Evolutionary conservation across 169 alveolate species (phyloP).

Genomic region (Theileria luwenshuni): DNA sequence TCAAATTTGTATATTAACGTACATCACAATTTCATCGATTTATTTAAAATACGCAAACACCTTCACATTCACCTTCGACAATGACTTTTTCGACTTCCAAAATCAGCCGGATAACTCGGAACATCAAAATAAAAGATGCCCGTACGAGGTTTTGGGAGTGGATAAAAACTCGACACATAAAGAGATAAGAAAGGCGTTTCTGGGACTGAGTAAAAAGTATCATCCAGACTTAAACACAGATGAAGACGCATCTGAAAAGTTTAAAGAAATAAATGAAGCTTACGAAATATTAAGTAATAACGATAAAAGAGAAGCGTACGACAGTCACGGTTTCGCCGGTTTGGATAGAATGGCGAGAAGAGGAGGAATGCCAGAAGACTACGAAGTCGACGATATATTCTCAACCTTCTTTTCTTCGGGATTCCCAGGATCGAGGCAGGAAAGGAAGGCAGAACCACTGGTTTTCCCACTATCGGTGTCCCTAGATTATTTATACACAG

Average conservation of each 20-base stretch:
- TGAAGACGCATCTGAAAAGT: conserved; percentile 82
- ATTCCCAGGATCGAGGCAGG: conserved; percentile 53
- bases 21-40: neutral
- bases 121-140: conserved; percentile 50
- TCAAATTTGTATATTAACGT: neutral
- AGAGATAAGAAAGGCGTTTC: conserved; percentile 91
- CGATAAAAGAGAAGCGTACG: conserved; percentile 87
- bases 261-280: conserved; percentile 88
- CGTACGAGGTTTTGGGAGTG: conserved; percentile 74
- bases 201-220: conserved; percentile 77
- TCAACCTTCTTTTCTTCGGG: conserved; percentile 73
- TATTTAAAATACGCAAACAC: neutral
- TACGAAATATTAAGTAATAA: conserved; percentile 87
- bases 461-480: conserved; percentile 68
- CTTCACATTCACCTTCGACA: conserved; percentile 12
- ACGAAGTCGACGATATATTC: conserved; percentile 64
- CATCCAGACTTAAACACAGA: conserved; percentile 90
- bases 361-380: conserved; percentile 69
- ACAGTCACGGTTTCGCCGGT: conserved; percentile 89
- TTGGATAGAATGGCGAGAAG: conserved; percentile 62
- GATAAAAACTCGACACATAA: conserved; percentile 74
- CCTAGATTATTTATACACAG: conserved; percentile 78
- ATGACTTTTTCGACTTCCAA: conserved; percentile 25
- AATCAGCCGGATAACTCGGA: neutral
- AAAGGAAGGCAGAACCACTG: conserved; percentile 76